Percentiles rank a stretch among this genome's conserved stretches.
Conservation (phyloP, 2,329 filamentous ascomycete genomes). For the Orbilia ellipsospora region DNA sequence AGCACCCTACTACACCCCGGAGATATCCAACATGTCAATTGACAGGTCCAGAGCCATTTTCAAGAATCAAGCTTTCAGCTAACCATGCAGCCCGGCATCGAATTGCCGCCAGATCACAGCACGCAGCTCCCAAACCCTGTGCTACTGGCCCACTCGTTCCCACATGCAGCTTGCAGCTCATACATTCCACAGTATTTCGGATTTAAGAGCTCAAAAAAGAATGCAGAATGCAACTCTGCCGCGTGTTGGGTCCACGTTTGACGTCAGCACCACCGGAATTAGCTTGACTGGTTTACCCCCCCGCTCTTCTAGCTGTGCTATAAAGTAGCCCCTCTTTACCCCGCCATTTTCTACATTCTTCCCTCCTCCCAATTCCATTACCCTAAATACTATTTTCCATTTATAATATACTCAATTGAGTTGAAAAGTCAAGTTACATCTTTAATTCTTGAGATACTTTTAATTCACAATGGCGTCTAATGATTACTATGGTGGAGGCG, state of each 20-base stretch:
- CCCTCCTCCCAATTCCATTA: neutral
- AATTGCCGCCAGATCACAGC: neutral
- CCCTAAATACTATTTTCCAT: too few relatives aligned
- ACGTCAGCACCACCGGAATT: slow-evolving; percentile 32
- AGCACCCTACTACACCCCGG: too few relatives aligned
- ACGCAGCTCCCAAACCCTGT: neutral
- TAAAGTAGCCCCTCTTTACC: slow-evolving; percentile 48
- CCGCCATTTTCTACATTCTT: slow-evolving; percentile 10
- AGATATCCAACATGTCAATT: too few relatives aligned
- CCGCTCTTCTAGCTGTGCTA: slow-evolving; percentile 11
- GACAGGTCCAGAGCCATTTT: too few relatives aligned
- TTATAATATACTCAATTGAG: neutral
- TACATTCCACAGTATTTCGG: neutral
- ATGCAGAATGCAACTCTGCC: neutral
- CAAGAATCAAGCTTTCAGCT: neutral
- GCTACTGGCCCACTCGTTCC: neutral
- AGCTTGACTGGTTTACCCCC: neutral
- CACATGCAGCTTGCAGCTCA: too few relatives aligned
- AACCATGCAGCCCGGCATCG: neutral
- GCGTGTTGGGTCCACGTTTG: slow-evolving; percentile 19
- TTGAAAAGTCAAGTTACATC: too few relatives aligned
- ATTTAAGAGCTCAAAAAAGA: neutral
- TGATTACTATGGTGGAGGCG: too few relatives aligned
- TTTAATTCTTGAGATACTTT: too few relatives aligned
- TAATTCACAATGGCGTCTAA: slow-evolving; percentile 22